Percentiles rank a stretch among this genome's conserved stretches.
These are phyloP conservation scores for Microsporum ferrugineum DNA, from an alignment of 2,329 filamentous ascomycete genomes.

Conservation along the genomic window DNA sequence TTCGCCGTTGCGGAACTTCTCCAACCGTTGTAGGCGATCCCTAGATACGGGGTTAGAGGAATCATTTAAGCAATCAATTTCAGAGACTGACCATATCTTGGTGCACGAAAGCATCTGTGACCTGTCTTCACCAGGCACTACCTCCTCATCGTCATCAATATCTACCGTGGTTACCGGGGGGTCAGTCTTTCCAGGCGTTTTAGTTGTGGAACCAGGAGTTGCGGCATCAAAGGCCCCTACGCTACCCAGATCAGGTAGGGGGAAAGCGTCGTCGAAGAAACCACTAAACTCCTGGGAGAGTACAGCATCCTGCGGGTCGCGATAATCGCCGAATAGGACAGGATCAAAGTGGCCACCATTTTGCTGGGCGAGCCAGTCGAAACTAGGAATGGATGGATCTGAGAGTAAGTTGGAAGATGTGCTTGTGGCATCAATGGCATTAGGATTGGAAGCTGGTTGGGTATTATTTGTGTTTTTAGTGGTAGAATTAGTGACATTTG, in stretches of 20 bases:
- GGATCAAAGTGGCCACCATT: constrained; percentile 83
- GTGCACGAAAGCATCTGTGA: constrained; percentile 67
- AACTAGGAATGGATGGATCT: constrained; percentile 17
- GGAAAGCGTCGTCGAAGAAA: constrained; percentile 66
- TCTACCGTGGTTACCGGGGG: constrained; percentile 62
- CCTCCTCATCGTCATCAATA: constrained; percentile 60
- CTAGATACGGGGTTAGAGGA: constrained; percentile 36
- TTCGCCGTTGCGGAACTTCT: constrained; percentile 78
- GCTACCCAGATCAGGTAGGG: constrained; percentile 62
- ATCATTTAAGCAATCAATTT: not conserved
- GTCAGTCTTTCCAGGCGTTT: constrained; percentile 46
- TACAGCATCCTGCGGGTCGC: constrained; percentile 76
- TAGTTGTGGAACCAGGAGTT: constrained; percentile 19
- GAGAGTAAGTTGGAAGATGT: not conserved
- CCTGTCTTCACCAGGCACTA: constrained; percentile 49
- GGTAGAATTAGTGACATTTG: not conserved
- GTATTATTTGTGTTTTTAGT: constrained; percentile 1
- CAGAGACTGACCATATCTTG: constrained; percentile 70
- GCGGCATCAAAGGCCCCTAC: constrained; percentile 50
- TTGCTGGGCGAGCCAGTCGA: constrained; percentile 65
- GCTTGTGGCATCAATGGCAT: constrained; percentile 9
- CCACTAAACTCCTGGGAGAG: constrained; percentile 61
- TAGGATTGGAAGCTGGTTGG: not conserved
- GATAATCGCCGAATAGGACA: constrained; percentile 80
- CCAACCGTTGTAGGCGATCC: constrained; percentile 80